Evolutionary conservation across 2,329 filamentous ascomycete genomes (phyloP).

Genomic region (Scedosporium dehoogii): DNA sequence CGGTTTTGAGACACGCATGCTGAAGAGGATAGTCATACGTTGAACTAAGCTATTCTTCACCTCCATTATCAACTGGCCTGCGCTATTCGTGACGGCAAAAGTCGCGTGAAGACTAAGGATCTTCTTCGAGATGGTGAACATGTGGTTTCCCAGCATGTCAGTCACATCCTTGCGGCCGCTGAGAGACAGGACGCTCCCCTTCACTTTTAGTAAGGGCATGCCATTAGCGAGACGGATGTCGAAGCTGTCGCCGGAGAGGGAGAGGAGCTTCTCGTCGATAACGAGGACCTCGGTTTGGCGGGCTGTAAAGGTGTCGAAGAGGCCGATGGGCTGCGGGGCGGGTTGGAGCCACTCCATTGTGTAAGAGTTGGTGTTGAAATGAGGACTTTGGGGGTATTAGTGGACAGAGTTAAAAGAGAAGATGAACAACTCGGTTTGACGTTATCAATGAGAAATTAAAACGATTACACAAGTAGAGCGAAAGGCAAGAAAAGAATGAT

Average conservation of each 20-base stretch:
- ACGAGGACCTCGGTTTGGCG: conserved; percentile 36
- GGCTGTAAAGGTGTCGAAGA: conserved; percentile 29
- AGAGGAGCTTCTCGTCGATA: conserved; percentile 52
- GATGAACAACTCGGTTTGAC: too few species aligned
- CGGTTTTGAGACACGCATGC: not conserved
- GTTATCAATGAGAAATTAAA: too few species aligned
- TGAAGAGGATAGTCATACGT: conserved; percentile 23
- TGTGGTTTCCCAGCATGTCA: conserved; percentile 40
- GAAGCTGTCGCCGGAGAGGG: conserved; percentile 54
- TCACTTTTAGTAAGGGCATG: conserved; percentile 42
- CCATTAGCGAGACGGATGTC: conserved; percentile 47
- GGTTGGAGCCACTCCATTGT: conserved; percentile 15
- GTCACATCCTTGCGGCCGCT: conserved; percentile 45
- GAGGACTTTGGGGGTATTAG: too few species aligned
- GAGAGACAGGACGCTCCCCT: conserved; percentile 43
- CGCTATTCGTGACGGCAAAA: conserved; percentile 36
- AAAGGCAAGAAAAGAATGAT: too few species aligned
- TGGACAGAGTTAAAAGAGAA: too few species aligned
- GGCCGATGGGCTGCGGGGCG: conserved; percentile 23
- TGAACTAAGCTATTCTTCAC: conserved; percentile 42
- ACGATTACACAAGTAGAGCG: too few species aligned
- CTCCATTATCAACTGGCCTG: conserved; percentile 38
- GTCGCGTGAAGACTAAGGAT: conserved; percentile 38
- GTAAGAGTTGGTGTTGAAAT: too few species aligned
- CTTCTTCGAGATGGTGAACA: conserved; percentile 51